Percentiles rank a stretch among this genome's conserved stretches.
phyloP scores from a whole-genome alignment of 768 basidiomycete species.

The Tubosaeta sp. region DNA sequence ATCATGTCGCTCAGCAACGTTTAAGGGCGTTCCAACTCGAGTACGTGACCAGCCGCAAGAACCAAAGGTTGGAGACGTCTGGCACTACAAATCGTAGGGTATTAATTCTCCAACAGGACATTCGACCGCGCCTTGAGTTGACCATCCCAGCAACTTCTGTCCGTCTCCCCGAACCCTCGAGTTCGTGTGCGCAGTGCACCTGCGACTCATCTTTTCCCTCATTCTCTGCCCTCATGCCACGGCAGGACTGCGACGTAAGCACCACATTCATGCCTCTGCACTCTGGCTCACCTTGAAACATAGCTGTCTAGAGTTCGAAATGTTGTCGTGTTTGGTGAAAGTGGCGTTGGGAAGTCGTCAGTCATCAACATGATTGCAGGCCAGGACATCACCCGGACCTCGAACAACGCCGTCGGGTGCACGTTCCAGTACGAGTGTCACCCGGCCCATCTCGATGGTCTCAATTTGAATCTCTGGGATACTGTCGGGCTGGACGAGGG shows the following conservation, averaged over 20 bases:
- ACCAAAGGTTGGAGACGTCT: constrained; percentile 1
- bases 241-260: constrained; percentile 6
- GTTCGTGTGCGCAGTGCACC: constrained; percentile 5
- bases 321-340: constrained; percentile 40
- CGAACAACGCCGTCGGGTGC: constrained; percentile 31
- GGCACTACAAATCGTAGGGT: neutral
- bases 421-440: constrained; percentile 30
- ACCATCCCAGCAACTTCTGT: constrained; percentile 9
- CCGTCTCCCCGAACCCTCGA: neutral
- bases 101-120: constrained; percentile 9
- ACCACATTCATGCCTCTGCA: neutral
- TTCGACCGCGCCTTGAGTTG: constrained; percentile 5
- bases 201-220: constrained; percentile 8
- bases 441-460: constrained; percentile 14
- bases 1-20: constrained; percentile 3
- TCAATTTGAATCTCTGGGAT: constrained; percentile 27
- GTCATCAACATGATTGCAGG: constrained; percentile 38
- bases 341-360: constrained; percentile 39
- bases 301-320: constrained; percentile 24
- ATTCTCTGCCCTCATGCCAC: constrained; percentile 8
- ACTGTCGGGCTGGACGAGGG: constrained; percentile 32
- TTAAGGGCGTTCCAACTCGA: constrained; percentile 7
- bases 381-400: constrained; percentile 23
- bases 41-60: constrained; percentile 1
- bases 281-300: neutral